These are phyloP conservation scores for Fusarium chaquense DNA, from an alignment of 2,329 filamentous ascomycete genomes.

Conservation along the genomic window DNA sequence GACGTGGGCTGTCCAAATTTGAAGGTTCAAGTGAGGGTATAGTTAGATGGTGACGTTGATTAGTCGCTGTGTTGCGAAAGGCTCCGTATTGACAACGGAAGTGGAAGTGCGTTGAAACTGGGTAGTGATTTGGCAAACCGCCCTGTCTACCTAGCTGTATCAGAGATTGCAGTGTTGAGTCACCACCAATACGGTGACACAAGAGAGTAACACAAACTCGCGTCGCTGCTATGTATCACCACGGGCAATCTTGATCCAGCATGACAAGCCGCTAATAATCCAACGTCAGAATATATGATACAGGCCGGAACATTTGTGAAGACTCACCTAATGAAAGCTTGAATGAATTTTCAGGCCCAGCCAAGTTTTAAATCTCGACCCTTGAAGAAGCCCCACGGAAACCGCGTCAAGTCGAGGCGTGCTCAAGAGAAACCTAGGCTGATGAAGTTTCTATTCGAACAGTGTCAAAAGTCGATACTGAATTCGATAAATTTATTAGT, in stretches of 20 bases:
- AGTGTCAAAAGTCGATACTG: constrained; percentile 19
- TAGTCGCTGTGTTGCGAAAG: neutral
- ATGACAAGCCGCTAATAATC: neutral
- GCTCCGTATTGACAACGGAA: neutral
- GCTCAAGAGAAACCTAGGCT: constrained; percentile 6
- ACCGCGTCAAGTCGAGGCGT: constrained; percentile 30
- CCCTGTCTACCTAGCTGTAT: constrained; percentile 11
- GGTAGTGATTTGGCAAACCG: constrained; percentile 1
- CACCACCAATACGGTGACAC: constrained; percentile 32
- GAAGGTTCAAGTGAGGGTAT: constrained; percentile 5
- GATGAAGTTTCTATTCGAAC: constrained; percentile 7
- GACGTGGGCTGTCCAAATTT: constrained; percentile 27
- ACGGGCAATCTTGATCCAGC: constrained; percentile 8
- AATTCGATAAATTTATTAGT: constrained; percentile 9
- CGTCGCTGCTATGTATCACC: constrained; percentile 12
- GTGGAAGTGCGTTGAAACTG: constrained; percentile 1
- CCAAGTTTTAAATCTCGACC: constrained; percentile 28
- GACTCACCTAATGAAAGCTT: constrained; percentile 3
- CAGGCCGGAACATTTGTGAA: neutral
- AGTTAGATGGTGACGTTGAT: neutral
- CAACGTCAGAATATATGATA: neutral
- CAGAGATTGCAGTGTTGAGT: constrained; percentile 38
- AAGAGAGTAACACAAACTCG: constrained; percentile 31
- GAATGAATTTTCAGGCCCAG: constrained; percentile 12
- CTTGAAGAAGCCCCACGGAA: constrained; percentile 40